Base-by-base conservation (phyloP, 495 filamentous ascomycete genomes). In the Lophiotrema nucula region DNA sequence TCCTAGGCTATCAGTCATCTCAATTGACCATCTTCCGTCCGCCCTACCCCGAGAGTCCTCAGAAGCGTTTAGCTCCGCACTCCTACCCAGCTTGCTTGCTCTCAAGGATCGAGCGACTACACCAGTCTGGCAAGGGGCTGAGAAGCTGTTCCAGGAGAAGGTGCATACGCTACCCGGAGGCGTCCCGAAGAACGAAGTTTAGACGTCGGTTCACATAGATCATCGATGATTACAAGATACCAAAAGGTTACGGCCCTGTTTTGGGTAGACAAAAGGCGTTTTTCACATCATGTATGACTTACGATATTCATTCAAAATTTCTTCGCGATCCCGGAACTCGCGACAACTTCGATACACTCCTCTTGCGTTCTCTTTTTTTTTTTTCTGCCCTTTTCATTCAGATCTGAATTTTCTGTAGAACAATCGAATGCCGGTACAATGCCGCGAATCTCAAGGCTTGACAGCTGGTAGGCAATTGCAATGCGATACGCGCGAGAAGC, bases 11-110 rank as follows among this genome's bases (percentile, higher is more conserved):
- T 46, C 49, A 2, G 64, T 67, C 16, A 67, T 67, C 35, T 67
- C 83, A 48, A 96, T 97, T 65, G 92, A 96, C 69, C 92, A 96
- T 69, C 81, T 97, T 8, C 92, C 92, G 4, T 88, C 84, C 25
- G 81, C 96, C 33, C 79, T 97, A 16, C 89, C 92, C 10, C 77
- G 92, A 41, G 92, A 97, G 72, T 84, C 89, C 33, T 89, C 83
- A 27, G 92, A 97, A 77, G 83, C 88, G 23, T 97, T 96, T 71
- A 90, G 85, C 73, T 73, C 78, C 39, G 87, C 87, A 23, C 75
- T 97, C 52, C 73, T 97, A 31, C 90, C 91, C 2, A 86, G 83
- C 62, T 74, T 97, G 56, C 68, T 95, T 41, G 80, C 87, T 62
- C 76, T 97, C 47, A 89, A 92, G 69, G 79, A 90, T 69, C 81